Percentiles rank a stretch among this genome's conserved stretches.
Conservation (phyloP, 179 eudicot species). For the Spergularia azorica region DNA sequence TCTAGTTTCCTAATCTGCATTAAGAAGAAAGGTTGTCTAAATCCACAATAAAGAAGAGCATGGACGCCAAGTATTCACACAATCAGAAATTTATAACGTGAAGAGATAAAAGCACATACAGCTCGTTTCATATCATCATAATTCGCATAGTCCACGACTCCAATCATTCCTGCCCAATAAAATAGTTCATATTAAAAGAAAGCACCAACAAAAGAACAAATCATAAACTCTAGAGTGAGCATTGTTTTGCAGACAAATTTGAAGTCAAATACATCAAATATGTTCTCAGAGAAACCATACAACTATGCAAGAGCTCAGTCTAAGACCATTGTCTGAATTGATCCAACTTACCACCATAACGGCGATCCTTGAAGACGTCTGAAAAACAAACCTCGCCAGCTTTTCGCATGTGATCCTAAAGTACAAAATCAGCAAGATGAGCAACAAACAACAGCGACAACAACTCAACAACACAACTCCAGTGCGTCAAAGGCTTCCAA, state of each 20-base stretch:
- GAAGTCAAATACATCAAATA: not conserved
- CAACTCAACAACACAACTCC: no score
- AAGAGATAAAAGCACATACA: slow-evolving; percentile 39
- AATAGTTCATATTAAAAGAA: not conserved
- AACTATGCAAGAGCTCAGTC: no score
- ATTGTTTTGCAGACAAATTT: not conserved
- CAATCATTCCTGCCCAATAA: slow-evolving; percentile 54
- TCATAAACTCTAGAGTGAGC: not conserved
- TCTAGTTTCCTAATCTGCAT: slow-evolving; percentile 79
- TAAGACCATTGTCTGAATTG: no score
- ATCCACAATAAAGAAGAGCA: not conserved
- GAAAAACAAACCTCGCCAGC: slow-evolving; percentile 96
- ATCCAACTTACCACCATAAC: slow-evolving; percentile 64
- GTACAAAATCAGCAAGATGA: not conserved
- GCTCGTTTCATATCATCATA: slow-evolving; percentile 87
- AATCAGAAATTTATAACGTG: not conserved
- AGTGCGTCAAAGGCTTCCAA: no score
- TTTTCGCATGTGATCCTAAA: slow-evolving; percentile 91
- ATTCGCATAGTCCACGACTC: slow-evolving; percentile 75
- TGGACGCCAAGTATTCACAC: not conserved
- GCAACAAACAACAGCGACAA: not conserved
- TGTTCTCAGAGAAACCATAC: not conserved
- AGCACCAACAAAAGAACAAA: not conserved
- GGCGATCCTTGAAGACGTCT: slow-evolving; percentile 74
- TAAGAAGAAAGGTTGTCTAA: not conserved